A percentile compares a stretch with the other conserved stretches of the same genome.
Evolutionary conservation across 371 early-diverging fungal genomes (phyloP).

Genomic region (Mucor irregularis): DNA sequence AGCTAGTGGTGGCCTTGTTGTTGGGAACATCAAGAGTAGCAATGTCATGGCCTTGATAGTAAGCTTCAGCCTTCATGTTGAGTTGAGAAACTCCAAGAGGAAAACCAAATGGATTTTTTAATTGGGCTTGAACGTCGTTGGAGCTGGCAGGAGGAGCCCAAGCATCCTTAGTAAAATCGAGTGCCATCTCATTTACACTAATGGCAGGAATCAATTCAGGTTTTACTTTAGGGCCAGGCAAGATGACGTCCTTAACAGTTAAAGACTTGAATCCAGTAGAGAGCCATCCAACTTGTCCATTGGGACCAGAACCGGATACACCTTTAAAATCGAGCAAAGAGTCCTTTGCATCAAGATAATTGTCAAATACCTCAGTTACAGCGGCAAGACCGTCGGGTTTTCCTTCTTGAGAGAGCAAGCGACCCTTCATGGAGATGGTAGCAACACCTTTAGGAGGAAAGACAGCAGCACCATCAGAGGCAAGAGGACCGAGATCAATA

Average conservation of each 20-base stretch:
- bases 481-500: constrained; percentile 39
- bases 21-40: constrained; percentile 54
- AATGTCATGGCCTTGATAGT: constrained; percentile 31
- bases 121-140: constrained; percentile 48
- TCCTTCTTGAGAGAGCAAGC: constrained; percentile 53
- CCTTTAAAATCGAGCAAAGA: constrained; percentile 49
- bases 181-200: constrained; percentile 46
- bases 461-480: constrained; percentile 35
- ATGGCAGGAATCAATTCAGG: constrained; percentile 45
- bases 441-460: constrained; percentile 38
- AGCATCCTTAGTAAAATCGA: constrained; percentile 56
- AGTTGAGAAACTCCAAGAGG: constrained; percentile 54
- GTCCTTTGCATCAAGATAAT: constrained; percentile 46
- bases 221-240: constrained; percentile 43
- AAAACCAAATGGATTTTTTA: constrained; percentile 62
- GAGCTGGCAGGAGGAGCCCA: constrained; percentile 54
- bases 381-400: constrained; percentile 41
- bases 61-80: constrained; percentile 45
- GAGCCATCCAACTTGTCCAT: constrained; percentile 58
- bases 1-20: constrained; percentile 44
- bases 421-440: constrained; percentile 52
- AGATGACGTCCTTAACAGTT: constrained; percentile 44
- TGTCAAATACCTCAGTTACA: constrained; percentile 51
- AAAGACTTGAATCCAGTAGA: constrained; percentile 53
- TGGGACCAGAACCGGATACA: constrained; percentile 50